Conservation (phyloP, 805 yeast genomes). For the Candida namnaoensis region DNA sequence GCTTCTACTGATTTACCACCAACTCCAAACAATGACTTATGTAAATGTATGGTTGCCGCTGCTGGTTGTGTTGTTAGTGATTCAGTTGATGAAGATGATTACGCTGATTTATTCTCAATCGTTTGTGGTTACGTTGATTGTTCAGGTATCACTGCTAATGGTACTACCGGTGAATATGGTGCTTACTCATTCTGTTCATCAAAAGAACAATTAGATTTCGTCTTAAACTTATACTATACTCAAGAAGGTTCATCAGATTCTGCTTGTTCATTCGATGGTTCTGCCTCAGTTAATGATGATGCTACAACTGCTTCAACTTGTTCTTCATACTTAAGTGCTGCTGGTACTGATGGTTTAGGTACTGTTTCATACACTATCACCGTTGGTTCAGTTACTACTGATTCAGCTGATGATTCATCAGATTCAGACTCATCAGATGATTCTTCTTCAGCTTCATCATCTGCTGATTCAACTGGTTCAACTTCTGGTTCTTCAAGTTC, state of each 20-base stretch:
- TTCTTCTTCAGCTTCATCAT: slow-evolving; percentile 8
- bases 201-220: slow-evolving; percentile 57
- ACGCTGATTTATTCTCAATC: slow-evolving; percentile 45
- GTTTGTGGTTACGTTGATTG: slow-evolving; percentile 55
- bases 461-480: neutral
- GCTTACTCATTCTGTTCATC: slow-evolving; percentile 63
- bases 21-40: slow-evolving; percentile 57
- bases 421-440: slow-evolving; percentile 4
- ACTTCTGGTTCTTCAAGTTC: slow-evolving; percentile 8
- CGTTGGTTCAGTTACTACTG: slow-evolving; percentile 20
- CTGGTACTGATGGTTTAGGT: slow-evolving; percentile 68
- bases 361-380: slow-evolving; percentile 30
- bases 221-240: slow-evolving; percentile 56
- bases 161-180: slow-evolving; percentile 62
- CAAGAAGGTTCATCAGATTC: slow-evolving; percentile 28
- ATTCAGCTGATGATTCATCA: slow-evolving; percentile 17
- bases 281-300: slow-evolving; percentile 42
- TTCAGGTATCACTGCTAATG: slow-evolving; percentile 52
- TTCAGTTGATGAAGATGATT: slow-evolving; percentile 45
- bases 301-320: slow-evolving; percentile 47
- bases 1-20: slow-evolving; percentile 71
- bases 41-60: slow-evolving; percentile 54
- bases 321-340: slow-evolving; percentile 47
- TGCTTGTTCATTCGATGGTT: slow-evolving; percentile 65
- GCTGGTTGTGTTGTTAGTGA: slow-evolving; percentile 52